Evolutionary conservation across 169 alveolate genomes (phyloP).

Genomic region (Plasmodium vivax): DNA sequence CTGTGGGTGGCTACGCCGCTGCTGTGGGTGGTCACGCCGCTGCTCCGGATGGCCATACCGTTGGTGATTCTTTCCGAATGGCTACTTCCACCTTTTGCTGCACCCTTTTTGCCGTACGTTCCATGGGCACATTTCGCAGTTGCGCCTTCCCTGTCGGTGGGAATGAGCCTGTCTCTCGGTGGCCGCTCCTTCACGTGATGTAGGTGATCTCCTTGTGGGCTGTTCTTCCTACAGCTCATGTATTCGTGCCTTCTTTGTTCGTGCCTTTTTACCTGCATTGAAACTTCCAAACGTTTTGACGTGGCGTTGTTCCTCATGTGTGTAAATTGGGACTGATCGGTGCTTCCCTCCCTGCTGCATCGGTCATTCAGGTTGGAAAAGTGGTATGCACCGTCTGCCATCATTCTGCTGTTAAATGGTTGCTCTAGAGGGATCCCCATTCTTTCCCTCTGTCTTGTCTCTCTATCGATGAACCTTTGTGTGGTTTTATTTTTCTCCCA

Average conservation of each 20-base stretch:
- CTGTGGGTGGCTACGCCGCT: too few species aligned
- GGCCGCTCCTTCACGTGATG: neutral
- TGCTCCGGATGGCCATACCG: neutral
- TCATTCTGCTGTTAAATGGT: neutral
- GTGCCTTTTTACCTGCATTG: neutral
- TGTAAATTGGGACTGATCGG: neutral
- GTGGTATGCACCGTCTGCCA: neutral
- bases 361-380: neutral
- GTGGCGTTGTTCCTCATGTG: neutral
- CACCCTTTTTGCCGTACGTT: neutral
- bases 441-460: neutral
- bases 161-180: neutral
- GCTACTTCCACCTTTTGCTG: neutral
- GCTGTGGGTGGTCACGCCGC: too few species aligned
- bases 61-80: neutral
- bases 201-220: neutral
- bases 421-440: neutral
- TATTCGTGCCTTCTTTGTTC: neutral
- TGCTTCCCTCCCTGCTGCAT: neutral
- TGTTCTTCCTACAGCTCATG: neutral
- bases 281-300: neutral
- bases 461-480: neutral
- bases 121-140: neutral
- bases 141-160: neutral
- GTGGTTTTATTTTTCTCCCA: neutral